Conservation (phyloP, 768 basidiomycete species). For the Amanita rimosa region DNA sequence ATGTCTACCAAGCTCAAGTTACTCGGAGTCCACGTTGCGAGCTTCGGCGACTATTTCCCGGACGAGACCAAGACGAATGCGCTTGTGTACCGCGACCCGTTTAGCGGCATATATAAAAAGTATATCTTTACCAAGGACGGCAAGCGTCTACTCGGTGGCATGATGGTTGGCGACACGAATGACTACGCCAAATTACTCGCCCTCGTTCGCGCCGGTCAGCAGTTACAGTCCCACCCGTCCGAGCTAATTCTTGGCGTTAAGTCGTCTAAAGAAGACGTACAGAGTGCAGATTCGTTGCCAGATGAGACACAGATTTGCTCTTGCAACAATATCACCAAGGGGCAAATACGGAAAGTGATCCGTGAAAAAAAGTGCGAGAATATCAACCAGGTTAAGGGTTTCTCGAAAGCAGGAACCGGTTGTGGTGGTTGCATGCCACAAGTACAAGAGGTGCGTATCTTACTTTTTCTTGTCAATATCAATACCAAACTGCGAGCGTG, state of each 20-base stretch:
- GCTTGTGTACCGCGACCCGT: slow-evolving; percentile 52
- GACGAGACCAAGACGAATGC: slow-evolving; percentile 27
- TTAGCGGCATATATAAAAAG: slow-evolving; percentile 64
- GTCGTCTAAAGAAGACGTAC: slow-evolving; percentile 32
- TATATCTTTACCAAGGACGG: slow-evolving; percentile 67
- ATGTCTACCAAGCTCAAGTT: slow-evolving; percentile 59
- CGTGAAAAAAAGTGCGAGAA: slow-evolving; percentile 33
- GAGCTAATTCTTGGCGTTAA: slow-evolving; percentile 50
- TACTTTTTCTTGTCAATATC: slow-evolving; percentile 14
- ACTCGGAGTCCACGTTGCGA: slow-evolving; percentile 41
- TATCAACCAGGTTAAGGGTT: slow-evolving; percentile 44
- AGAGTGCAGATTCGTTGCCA: slow-evolving; percentile 55
- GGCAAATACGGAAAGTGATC: slow-evolving; percentile 38
- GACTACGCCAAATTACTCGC: slow-evolving; percentile 63
- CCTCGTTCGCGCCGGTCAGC: slow-evolving; percentile 40
- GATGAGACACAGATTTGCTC: slow-evolving; percentile 65
- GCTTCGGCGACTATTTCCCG: slow-evolving; percentile 65
- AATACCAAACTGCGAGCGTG: slow-evolving; percentile 5
- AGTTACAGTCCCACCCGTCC: slow-evolving; percentile 53
- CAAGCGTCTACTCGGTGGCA: slow-evolving; percentile 61
- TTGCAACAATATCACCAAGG: slow-evolving; percentile 64
- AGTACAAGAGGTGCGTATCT: slow-evolving; percentile 11
- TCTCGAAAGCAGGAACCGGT: slow-evolving; percentile 63
- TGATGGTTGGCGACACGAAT: slow-evolving; percentile 68
- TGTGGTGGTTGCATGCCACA: slow-evolving; percentile 69